A percentile compares a stretch with the other conserved stretches of the same genome.
phyloP scores from a whole-genome alignment of 1,284 basidiomycete genomes.

The Inonotus obliquus region DNA sequence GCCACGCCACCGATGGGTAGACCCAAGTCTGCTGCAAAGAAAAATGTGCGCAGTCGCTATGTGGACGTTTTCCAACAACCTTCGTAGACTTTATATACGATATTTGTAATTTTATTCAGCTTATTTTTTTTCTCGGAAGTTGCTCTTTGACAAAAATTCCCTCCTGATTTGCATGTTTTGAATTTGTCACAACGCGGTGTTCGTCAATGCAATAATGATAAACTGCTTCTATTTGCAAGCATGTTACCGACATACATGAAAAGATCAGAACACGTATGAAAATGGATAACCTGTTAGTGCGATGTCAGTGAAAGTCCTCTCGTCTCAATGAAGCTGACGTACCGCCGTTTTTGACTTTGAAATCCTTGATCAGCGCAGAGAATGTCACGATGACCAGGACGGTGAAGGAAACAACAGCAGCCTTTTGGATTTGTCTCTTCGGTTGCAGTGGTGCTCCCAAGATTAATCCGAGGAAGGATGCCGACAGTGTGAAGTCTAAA shows the following conservation, averaged over 20 bases:
- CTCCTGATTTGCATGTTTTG: too few species aligned
- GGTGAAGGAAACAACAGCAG: constrained; percentile 89
- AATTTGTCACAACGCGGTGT: not conserved
- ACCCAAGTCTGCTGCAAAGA: constrained; percentile 62
- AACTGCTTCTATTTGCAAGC: not conserved
- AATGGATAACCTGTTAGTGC: constrained; percentile 65
- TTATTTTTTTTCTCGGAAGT: not conserved
- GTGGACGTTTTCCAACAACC: constrained; percentile 77
- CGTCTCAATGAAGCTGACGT: constrained; percentile 21
- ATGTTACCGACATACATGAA: not conserved
- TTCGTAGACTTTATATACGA: constrained; percentile 9
- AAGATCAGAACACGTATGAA: constrained; percentile 28
- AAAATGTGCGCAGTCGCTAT: constrained; percentile 75
- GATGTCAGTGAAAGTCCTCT: not conserved
- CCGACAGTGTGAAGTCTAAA: constrained; percentile 79
- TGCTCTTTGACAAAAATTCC: too few species aligned
- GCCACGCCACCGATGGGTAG: constrained; percentile 49
- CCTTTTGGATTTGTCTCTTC: constrained; percentile 72
- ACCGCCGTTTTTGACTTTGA: constrained; percentile 91
- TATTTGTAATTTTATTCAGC: constrained; percentile 15
- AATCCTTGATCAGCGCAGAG: constrained; percentile 84
- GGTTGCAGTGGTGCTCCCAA: constrained; percentile 77
- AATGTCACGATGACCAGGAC: constrained; percentile 81
- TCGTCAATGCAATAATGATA: not conserved
- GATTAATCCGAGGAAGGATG: constrained; percentile 80